These are phyloP conservation scores for Xylariaceae sp. DNA, from an alignment of 2,329 filamentous ascomycete genomes.

Conservation along the genomic window DNA sequence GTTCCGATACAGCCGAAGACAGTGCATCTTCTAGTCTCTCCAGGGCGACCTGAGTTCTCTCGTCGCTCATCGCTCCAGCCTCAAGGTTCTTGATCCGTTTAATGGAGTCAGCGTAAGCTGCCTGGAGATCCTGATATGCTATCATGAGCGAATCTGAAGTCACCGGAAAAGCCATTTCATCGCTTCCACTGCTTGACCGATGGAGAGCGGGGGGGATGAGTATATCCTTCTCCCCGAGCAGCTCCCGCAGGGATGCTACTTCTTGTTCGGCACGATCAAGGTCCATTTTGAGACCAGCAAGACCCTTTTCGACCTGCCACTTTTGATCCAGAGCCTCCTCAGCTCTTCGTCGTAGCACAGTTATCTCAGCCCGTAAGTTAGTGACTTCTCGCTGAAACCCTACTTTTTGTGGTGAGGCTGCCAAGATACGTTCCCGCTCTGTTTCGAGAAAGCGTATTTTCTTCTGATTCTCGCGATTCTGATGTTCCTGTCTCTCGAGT, in stretches of 20 bases:
- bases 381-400: slow-evolving; percentile 83
- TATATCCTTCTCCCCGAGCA: slow-evolving; percentile 82
- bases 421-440: slow-evolving; percentile 71
- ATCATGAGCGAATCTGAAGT: slow-evolving; percentile 69
- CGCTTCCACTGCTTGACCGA: slow-evolving; percentile 38
- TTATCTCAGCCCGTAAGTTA: slow-evolving; percentile 78
- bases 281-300: slow-evolving; percentile 90
- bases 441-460: slow-evolving; percentile 71
- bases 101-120: slow-evolving; percentile 63
- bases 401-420: slow-evolving; percentile 64
- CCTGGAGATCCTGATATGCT: slow-evolving; percentile 72
- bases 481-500: slow-evolving; percentile 78
- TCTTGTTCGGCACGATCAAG: slow-evolving; percentile 93
- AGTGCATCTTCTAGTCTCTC: slow-evolving; percentile 65
- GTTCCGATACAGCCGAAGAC: slow-evolving; percentile 64
- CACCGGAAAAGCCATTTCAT: slow-evolving; percentile 44
- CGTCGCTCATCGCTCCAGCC: slow-evolving; percentile 44
- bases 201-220: slow-evolving; percentile 60
- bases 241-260: slow-evolving; percentile 72
- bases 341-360: slow-evolving; percentile 75
- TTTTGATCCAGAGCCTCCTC: slow-evolving; percentile 95
- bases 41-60: slow-evolving; percentile 59
- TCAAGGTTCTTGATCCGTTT: slow-evolving; percentile 64
- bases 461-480: slow-evolving; percentile 80
- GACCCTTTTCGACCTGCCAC: slow-evolving; percentile 89